Conservation (phyloP, 768 basidiomycete species). For the Sporobolomyces phaffii region DNA sequence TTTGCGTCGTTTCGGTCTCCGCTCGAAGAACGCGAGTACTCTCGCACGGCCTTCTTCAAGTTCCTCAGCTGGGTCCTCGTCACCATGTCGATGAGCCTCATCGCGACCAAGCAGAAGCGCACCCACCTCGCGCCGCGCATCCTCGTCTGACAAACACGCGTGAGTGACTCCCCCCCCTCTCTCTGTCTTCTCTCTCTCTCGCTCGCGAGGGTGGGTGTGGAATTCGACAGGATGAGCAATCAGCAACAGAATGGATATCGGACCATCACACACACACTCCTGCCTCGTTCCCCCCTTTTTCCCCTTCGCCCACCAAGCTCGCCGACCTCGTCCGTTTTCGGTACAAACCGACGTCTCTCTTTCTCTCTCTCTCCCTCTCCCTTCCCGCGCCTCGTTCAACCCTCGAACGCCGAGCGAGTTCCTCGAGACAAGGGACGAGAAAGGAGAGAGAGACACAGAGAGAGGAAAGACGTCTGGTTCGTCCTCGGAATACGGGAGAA, state of each 20-base stretch:
- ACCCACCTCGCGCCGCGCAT: not conserved
- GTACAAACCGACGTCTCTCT: too few species aligned
- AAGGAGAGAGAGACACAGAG: too few species aligned
- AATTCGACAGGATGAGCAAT: not conserved
- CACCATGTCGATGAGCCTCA: not conserved
- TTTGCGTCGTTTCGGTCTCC: conserved; percentile 39
- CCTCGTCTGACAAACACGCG: not conserved
- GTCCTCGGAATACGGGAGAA: too few species aligned
- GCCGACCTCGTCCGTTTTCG: too few species aligned
- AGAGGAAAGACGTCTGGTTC: too few species aligned
- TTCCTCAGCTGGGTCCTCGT: conserved; percentile 27
- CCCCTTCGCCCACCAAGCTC: too few species aligned
- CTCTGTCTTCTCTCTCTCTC: not conserved
- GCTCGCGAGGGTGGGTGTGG: not conserved
- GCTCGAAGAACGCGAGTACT: conserved; percentile 36
- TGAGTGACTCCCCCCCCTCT: not conserved
- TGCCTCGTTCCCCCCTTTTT: not conserved
- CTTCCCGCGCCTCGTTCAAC: too few species aligned
- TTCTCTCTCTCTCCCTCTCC: too few species aligned
- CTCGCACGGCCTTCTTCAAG: conserved; percentile 36
- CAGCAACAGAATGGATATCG: conserved; percentile 27
- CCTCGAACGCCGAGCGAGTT: too few species aligned
- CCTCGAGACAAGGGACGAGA: too few species aligned
- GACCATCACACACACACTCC: not conserved
- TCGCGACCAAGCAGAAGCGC: conserved; percentile 24